These are phyloP conservation scores for Cutaneotrichosporon mucoides DNA, from an alignment of 1,284 basidiomycete species.

Conservation along the genomic window DNA sequence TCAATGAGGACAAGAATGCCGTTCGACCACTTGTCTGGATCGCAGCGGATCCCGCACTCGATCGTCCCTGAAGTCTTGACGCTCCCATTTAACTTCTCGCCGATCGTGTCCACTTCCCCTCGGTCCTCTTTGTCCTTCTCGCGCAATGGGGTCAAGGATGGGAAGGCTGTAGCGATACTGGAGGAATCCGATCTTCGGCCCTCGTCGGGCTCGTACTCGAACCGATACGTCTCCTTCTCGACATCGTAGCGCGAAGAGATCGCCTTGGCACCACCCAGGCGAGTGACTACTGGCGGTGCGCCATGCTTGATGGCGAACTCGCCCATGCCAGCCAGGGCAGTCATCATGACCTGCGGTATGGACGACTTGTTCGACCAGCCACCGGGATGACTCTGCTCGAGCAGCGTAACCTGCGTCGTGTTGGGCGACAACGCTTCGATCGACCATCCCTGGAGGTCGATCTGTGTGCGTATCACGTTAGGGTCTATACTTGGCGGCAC, in stretches of 20 bases:
- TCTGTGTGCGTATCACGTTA: slow-evolving; percentile 83
- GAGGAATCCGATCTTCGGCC: slow-evolving; percentile 53
- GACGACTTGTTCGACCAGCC: slow-evolving; percentile 95
- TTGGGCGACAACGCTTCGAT: slow-evolving; percentile 93
- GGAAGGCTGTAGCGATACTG: slow-evolving; percentile 42
- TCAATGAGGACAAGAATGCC: slow-evolving; percentile 88
- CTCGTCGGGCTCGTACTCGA: slow-evolving; percentile 75
- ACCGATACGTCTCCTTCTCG: slow-evolving; percentile 72
- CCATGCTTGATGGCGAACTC: slow-evolving; percentile 94
- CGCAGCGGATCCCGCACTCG: slow-evolving; percentile 92
- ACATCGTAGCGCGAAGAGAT: slow-evolving; percentile 78
- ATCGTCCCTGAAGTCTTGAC: slow-evolving; percentile 49
- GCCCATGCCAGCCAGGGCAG: slow-evolving; percentile 77
- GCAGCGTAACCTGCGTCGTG: slow-evolving; percentile 86
- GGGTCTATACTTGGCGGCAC: slow-evolving; percentile 65
- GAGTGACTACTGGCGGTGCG: slow-evolving; percentile 82
- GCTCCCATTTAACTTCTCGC: not conserved
- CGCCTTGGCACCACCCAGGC: slow-evolving; percentile 72
- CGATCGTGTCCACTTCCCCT: slow-evolving; percentile 3
- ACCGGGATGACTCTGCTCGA: slow-evolving; percentile 96
- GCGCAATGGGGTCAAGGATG: not conserved
- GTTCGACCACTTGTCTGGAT: slow-evolving; percentile 83
- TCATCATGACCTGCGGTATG: slow-evolving; percentile 87
- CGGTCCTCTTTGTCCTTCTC: not conserved
- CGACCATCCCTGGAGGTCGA: slow-evolving; percentile 94